Percentiles rank a stretch among this genome's conserved stretches.
Evolutionary conservation across 1,284 basidiomycete species (phyloP).

Genomic region (Rhodotorula sp.): DNA sequence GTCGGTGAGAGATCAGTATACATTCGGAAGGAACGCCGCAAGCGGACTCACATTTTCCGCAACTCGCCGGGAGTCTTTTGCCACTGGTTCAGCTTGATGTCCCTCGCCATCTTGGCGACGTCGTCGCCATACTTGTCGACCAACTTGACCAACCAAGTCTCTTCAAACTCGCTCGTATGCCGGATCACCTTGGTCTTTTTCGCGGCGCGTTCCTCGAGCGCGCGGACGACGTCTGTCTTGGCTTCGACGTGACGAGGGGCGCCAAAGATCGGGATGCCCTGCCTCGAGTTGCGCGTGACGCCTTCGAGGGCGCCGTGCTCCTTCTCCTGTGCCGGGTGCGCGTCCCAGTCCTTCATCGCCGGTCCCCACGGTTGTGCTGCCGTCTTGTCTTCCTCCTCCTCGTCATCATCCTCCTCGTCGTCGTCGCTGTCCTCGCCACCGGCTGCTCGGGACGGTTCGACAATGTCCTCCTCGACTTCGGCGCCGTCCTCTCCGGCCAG

Average conservation of each 20-base stretch:
- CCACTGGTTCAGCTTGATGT: slow-evolving; percentile 73
- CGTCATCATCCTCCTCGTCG: slow-evolving; percentile 26
- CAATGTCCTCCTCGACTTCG: slow-evolving; percentile 45
- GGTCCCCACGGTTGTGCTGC: slow-evolving; percentile 46
- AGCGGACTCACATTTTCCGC: slow-evolving; percentile 48
- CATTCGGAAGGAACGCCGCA: too few relatives aligned
- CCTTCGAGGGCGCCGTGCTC: slow-evolving; percentile 36
- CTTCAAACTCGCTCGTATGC: slow-evolving; percentile 69
- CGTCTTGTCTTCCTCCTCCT: slow-evolving; percentile 12
- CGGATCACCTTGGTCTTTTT: slow-evolving; percentile 57
- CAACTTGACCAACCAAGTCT: slow-evolving; percentile 65
- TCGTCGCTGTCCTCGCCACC: slow-evolving; percentile 35
- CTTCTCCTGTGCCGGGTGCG: slow-evolving; percentile 10
- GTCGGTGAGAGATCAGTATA: neutral
- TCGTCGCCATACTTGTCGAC: slow-evolving; percentile 71
- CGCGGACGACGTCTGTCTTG: slow-evolving; percentile 52
- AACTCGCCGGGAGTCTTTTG: slow-evolving; percentile 86
- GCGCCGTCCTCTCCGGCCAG: slow-evolving; percentile 59
- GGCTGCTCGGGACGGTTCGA: slow-evolving; percentile 28
- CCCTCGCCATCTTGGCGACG: slow-evolving; percentile 71
- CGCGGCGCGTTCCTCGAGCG: slow-evolving; percentile 55
- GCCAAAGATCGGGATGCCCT: slow-evolving; percentile 39
- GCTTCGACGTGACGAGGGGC: slow-evolving; percentile 18
- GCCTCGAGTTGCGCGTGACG: slow-evolving; percentile 19
- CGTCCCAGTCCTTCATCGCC: slow-evolving; percentile 39